A percentile compares a stretch with the other conserved stretches of the same genome.
phyloP scores from a whole-genome alignment of 2,329 filamentous ascomycete species.

The Rhynchosporium agropyri region DNA sequence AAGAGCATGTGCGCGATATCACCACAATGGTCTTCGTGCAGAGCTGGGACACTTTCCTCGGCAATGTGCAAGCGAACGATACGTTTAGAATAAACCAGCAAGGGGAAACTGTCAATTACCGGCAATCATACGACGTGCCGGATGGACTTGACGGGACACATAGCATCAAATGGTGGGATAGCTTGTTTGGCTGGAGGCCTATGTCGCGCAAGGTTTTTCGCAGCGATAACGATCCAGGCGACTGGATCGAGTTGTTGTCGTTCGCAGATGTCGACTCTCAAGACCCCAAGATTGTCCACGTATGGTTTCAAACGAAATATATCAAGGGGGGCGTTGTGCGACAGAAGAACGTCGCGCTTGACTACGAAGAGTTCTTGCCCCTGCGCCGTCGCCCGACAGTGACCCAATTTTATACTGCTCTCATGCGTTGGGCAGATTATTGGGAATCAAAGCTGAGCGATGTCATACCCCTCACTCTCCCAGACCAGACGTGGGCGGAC shows the following conservation, averaged over 20 bases:
- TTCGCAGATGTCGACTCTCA: background rate
- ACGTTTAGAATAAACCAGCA: background rate
- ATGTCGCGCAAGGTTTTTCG: background rate
- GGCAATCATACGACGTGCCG: background rate
- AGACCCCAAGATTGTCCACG: background rate
- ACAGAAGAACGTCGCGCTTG: background rate
- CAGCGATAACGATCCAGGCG: background rate
- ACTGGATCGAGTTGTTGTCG: background rate
- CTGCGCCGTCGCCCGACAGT: background rate
- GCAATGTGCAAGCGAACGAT: slow-evolving; percentile 6
- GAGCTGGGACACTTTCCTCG: background rate
- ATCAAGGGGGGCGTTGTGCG: slow-evolving; percentile 1
- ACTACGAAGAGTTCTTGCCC: background rate
- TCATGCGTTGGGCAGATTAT: background rate
- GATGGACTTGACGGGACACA: background rate
- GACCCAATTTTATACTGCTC: background rate
- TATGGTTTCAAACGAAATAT: background rate
- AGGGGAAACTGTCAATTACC: background rate
- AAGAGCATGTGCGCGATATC: background rate
- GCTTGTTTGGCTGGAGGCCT: background rate
- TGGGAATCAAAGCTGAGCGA: background rate
- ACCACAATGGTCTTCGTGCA: background rate
- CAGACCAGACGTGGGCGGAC: slow-evolving; percentile 5
- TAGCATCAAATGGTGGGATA: background rate
- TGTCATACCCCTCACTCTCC: background rate